Conservation (phyloP, 1,139 yeast species). For the Candida sojae region DNA sequence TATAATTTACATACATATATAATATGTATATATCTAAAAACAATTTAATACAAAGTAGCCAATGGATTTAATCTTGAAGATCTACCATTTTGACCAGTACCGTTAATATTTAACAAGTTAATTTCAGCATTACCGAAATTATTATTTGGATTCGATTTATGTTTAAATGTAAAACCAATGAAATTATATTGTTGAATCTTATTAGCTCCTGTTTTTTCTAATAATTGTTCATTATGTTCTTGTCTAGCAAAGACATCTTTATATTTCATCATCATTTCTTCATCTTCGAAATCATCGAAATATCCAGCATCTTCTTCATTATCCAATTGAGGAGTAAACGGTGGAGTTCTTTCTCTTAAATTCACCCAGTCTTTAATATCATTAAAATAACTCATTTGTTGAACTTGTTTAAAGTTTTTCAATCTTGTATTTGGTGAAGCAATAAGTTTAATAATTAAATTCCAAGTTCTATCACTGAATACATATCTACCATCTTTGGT, state of each 20-base stretch:
- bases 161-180: slow-evolving; percentile 96
- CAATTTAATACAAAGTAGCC: slow-evolving; percentile 43
- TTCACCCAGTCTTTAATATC: slow-evolving; percentile 74
- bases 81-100: slow-evolving; percentile 19
- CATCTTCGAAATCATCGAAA: slow-evolving; percentile 96
- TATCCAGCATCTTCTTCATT: slow-evolving; percentile 98
- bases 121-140: slow-evolving; percentile 46
- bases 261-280: slow-evolving; percentile 95
- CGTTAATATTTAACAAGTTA: slow-evolving; percentile 33
- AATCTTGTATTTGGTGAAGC: slow-evolving; percentile 78
- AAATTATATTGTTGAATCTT: slow-evolving; percentile 56
- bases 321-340: slow-evolving; percentile 95
- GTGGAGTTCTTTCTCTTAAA: slow-evolving; percentile 75
- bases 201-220: slow-evolving; percentile 54
- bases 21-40: no score
- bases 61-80: slow-evolving; percentile 39
- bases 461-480: slow-evolving; percentile 97
- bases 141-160: slow-evolving; percentile 67
- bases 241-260: slow-evolving; percentile 94
- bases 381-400: slow-evolving; percentile 74
- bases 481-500: slow-evolving; percentile 90
- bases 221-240: slow-evolving; percentile 78
- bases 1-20: slow-evolving; percentile 1
- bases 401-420: slow-evolving; percentile 77
- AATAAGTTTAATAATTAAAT: slow-evolving; percentile 72